These are phyloP conservation scores for Coccomyxa subellipsoidea DNA, from an alignment of 163 green algal species.

Conservation along the genomic window DNA sequence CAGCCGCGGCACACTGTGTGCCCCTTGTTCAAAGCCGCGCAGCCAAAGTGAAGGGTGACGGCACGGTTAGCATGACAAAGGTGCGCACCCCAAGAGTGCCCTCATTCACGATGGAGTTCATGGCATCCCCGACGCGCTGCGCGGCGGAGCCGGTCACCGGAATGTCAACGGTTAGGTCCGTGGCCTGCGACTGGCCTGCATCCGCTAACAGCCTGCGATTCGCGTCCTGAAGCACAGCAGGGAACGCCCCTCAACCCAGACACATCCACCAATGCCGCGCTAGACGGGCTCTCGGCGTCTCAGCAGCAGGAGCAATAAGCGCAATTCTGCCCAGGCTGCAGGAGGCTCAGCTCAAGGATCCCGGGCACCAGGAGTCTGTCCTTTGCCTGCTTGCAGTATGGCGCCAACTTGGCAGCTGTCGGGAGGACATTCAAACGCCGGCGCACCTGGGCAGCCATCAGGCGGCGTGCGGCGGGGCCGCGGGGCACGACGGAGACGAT, in stretches of 20 bases:
- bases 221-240: not conserved
- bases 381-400: too few species aligned
- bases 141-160: not conserved
- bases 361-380: too few species aligned
- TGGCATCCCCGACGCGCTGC: not conserved
- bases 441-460: not conserved
- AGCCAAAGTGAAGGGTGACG: too few species aligned
- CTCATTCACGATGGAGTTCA: not conserved
- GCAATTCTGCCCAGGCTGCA: too few species aligned
- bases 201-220: not conserved
- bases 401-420: too few species aligned
- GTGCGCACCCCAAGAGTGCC: not conserved
- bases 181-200: not conserved
- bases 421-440: too few species aligned
- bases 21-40: too few species aligned
- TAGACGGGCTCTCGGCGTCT: too few species aligned
- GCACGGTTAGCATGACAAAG: not conserved
- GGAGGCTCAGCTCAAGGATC: too few species aligned
- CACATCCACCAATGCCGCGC: too few species aligned
- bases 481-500: not conserved
- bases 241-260: not conserved
- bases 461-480: not conserved
- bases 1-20: too few species aligned
- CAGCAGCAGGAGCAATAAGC: too few species aligned
- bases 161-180: not conserved